phyloP scores from a whole-genome alignment of 2,329 filamentous ascomycete genomes.

The Claviceps quebecensis region DNA sequence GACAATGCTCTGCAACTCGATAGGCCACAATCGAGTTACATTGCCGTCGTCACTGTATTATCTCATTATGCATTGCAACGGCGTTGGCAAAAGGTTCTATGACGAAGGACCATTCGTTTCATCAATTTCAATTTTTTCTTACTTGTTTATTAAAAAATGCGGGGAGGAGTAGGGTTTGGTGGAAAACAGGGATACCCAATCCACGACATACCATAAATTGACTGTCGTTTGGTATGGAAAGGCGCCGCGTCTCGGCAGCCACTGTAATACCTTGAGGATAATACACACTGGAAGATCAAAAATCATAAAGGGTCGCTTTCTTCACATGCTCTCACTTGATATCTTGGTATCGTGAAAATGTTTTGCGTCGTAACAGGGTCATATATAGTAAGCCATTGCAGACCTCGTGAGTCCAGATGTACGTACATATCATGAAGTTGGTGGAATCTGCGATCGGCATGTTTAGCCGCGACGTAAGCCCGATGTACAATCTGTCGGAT shows the following conservation, averaged over 20 bases:
- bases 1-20: slow-evolving; percentile 6
- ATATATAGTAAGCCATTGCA: too few species aligned
- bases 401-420: too few species aligned
- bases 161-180: slow-evolving; percentile 19
- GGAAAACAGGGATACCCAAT: slow-evolving; percentile 24
- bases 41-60: slow-evolving; percentile 22
- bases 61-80: slow-evolving; percentile 40
- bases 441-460: too few species aligned
- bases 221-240: slow-evolving; percentile 13
- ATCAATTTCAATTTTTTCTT: slow-evolving; percentile 4
- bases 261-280: slow-evolving; percentile 18
- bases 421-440: too few species aligned
- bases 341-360: too few species aligned
- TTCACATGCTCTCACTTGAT: too few species aligned
- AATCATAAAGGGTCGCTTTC: slow-evolving; percentile 1
- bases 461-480: too few species aligned
- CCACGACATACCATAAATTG: slow-evolving; percentile 28
- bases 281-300: slow-evolving; percentile 9
- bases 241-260: slow-evolving; percentile 6
- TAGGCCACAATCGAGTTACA: slow-evolving; percentile 12
- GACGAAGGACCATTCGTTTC: slow-evolving; percentile 16
- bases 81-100: slow-evolving; percentile 32
- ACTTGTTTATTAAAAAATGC: slow-evolving; percentile 2
- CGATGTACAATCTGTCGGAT: too few species aligned
- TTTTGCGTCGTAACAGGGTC: too few species aligned